Base-by-base conservation (phyloP, 306 rosid genomes). In the Hylodesmum podocarpum region DNA sequence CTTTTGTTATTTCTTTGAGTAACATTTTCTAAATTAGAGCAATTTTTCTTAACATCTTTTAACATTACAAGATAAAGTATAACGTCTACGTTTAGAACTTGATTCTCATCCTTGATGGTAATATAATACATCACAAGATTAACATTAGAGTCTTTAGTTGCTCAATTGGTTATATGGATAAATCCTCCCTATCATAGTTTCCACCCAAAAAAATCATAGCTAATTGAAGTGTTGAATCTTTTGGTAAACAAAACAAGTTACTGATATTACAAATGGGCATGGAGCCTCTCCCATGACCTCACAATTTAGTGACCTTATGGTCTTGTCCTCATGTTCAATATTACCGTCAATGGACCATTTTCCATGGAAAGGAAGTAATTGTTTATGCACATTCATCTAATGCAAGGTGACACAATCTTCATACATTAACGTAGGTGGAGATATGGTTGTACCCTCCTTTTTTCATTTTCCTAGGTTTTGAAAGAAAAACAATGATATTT, bases 371-470 rank as follows among this genome's bases (percentile, higher is more conserved):
- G 93, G 93, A 12, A 89, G 90, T 14, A 5, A 89, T 75, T 1
- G 84, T 34, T 3, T 85, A 80, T 28, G 88, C 74, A 28, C 39
- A 57, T 22, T 79, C 85, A 73, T 87, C 87, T 47, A 89, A 22
- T 18, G 89, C 94, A 12, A 89, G 77, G 71, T 40, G n/a, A 51
- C 89, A 85, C 9, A 87, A 18, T 89, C 94, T 40, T 85, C 91
- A 13, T 87, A 73, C 94, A 89, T 89, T 16, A 70, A 39, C 27
- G 24, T 66, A n/a, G 24, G 54, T 2, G 88, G 84, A 75, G 89
- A 85, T 51, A 87, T 66, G 14, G 89, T 84, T 11, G 76, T 81
- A 14, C 83, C 87, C 0, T n/a, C 4, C 6, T 76, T 76, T 76
- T 76, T 3, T 82, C 80, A 76, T 37, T 16, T 51, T 76, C 80